phyloP scores from a whole-genome alignment of 345 rosid genomes.

The Eutrema japonicum region DNA sequence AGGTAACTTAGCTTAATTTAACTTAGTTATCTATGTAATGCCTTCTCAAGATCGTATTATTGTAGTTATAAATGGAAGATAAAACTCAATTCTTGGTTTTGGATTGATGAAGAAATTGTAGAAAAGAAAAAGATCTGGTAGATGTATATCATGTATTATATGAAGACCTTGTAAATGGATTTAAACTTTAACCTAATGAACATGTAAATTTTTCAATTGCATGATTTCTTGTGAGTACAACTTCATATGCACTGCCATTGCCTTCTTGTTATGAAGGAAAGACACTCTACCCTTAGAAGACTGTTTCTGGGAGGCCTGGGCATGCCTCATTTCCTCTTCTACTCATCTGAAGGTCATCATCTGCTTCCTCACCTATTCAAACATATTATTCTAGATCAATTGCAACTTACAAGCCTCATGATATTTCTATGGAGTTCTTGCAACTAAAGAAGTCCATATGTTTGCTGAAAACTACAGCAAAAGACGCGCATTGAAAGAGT shows the following conservation, averaged over 20 bases:
- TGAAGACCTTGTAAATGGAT: constrained; percentile 3
- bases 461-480: constrained; percentile 71
- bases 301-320: constrained; percentile 99
- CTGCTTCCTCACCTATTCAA: background rate
- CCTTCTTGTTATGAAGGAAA: constrained; percentile 54
- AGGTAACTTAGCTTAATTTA: constrained; percentile 53
- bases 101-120: background rate
- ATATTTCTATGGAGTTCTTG: constrained; percentile 13
- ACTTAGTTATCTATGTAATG: constrained; percentile 10
- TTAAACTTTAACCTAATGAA: background rate
- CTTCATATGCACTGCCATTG: constrained; percentile 14
- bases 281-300: constrained; percentile 71
- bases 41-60: background rate
- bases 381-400: constrained; percentile 1
- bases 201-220: constrained; percentile 1
- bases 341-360: constrained; percentile 74
- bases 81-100: constrained; percentile 10
- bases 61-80: constrained; percentile 20
- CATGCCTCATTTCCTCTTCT: constrained; percentile 89
- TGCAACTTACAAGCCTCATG: background rate
- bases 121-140: background rate
- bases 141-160: background rate
- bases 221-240: constrained; percentile 13
- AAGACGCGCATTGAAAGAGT: constrained; percentile 84
- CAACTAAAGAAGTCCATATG: constrained; percentile 39